Evolutionary conservation across 306 rosid species (phyloP), one percentile per base, ranked within the genome.

Genomic region (Vicia faba): DNA sequence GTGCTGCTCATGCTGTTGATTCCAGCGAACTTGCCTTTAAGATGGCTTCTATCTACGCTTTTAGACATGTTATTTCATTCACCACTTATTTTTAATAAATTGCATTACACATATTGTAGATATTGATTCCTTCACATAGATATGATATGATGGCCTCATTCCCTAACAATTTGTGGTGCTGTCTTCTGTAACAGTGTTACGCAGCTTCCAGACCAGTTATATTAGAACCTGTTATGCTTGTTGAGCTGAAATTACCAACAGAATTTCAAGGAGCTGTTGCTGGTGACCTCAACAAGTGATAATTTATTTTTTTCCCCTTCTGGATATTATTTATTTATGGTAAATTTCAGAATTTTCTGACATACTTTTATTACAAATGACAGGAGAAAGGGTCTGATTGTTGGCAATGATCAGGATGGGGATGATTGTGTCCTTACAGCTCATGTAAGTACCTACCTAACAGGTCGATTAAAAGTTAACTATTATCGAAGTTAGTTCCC

Each of bases 391-490:
- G 99, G 97, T 73, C 63, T 88, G 36, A 93, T 93, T 64, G 89
- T 93, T 56, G 99, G 99, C 75, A 93, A 93, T 76, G 99, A 93
- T 71, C 99, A 93, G 79, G 99, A 93, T 5, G 99, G 99, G 53
- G 99, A 93, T 69, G 99, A 93, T 73, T 93, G 97, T 50, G 80
- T 90, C 45, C 99, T 93, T 66, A 82, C 89, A 26, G 97, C 97
- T 43, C 85, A 89, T 41, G 98, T 89, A 86, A 74, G 96, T 70
- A 39, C 31, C 5, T 28, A 4, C 33, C 51, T 40, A 29, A 20
- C 3, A 54, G 15, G 40, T 43, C 55, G 65, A 48, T 8, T 33
- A 11, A 7, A 55, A 11, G 7, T 55, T 28, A 43, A 26, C 18
- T 39, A 54, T 29, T 41, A 7, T 15, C 9, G 35, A 28, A 33